Evolutionary conservation across 495 filamentous ascomycete species (phyloP), one percentile per base, ranked within the genome.

Genomic region (Durotheca rogersii): DNA sequence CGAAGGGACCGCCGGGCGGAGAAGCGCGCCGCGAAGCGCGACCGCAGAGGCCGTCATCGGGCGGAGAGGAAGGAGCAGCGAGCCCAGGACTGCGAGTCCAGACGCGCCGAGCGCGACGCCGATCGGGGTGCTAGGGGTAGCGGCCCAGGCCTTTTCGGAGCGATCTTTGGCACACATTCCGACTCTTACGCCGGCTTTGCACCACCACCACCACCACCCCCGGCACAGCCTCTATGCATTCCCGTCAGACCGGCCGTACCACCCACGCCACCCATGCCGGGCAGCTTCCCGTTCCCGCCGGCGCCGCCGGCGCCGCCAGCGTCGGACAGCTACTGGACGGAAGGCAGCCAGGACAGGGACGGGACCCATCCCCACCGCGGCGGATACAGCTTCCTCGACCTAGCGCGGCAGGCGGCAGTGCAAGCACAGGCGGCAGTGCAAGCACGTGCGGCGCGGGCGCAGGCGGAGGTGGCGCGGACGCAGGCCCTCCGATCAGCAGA

Each of bases 61-160:
- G 63, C 67, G 15, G 61, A 67, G 47, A 72, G 60, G 43, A 58
- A 54, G 1, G 65, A 70, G 19, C 58, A 44, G 20, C 52, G 50
- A 10, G 57, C 58, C 12, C 38, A 53, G 25, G 51, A 47, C 30
- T 60, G 58, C 15, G 62, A 67, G 14, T 41, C 61, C 31, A 57
- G 56, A 29, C 59, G 56, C 3, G 65, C 64, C 0, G 40, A 40
- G 37, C 62, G 56, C 4, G 58, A 58, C 19, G 41, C 44, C 10
- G 48, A 56, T 7, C 53, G 60, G 27, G 45, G 58, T 6, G 41
- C 42, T 6, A 55, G 54, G 15, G 59, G 51, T n/a, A 51, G 12
- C n/a, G 33, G 38, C 34, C 32, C 14, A 2, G 16, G 32, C 15
- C 16, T 23, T 9, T 18, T 19, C 39, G 44, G 25, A 18, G n/a